Evolutionary conservation across 371 early-diverging fungal genomes (phyloP).

Genomic region (Fennellomyces sp.): DNA sequence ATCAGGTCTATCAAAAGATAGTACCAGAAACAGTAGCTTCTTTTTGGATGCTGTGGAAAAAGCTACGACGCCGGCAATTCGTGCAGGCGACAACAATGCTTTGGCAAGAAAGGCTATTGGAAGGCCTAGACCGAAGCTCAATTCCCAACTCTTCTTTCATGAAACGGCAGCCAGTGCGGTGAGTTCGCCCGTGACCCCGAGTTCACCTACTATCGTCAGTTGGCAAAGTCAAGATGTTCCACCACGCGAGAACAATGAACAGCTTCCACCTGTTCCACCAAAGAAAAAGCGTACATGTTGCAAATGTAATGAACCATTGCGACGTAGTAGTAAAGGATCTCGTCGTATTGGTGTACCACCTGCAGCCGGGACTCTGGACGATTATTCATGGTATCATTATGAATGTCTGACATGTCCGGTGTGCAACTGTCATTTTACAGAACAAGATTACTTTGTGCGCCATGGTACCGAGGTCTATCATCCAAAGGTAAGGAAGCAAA

Average conservation of each 20-base stretch:
- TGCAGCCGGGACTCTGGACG: background rate
- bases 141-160: background rate
- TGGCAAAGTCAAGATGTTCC: background rate
- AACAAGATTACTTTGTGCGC: slow-evolving; percentile 5
- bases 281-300: slow-evolving; percentile 7
- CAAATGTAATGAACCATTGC: slow-evolving; percentile 2
- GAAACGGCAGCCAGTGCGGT: background rate
- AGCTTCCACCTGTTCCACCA: background rate
- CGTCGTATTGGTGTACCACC: slow-evolving; percentile 2
- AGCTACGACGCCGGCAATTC: background rate
- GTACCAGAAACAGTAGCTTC: slow-evolving; percentile 1
- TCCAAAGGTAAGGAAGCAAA: background rate
- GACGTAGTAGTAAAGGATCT: background rate
- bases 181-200: background rate
- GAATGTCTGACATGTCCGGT: slow-evolving; percentile 6
- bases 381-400: slow-evolving; percentile 4
- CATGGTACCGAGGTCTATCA: slow-evolving; percentile 2
- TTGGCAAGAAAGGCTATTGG: background rate
- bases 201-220: background rate
- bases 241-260: background rate
- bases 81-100: too few relatives aligned
- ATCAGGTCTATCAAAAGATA: background rate
- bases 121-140: background rate
- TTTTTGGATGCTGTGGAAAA: background rate
- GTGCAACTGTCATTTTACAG: background rate